Base-by-base conservation (phyloP, 345 rosid species). In the Psidium guajava region DNA sequence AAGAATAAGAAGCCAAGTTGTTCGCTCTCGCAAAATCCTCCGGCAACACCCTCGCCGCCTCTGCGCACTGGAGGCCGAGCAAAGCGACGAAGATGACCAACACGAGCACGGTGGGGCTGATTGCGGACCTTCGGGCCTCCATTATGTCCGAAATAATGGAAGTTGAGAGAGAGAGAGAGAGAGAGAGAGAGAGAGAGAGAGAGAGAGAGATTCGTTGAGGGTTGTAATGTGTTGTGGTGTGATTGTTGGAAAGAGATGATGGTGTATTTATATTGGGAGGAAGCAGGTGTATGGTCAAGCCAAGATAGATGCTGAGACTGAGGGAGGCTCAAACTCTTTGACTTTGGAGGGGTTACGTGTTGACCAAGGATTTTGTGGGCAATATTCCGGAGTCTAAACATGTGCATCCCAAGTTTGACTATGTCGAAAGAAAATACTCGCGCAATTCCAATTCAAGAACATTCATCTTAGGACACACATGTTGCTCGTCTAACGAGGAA, bases 1-100 rank as follows among this genome's bases (percentile, higher is more conserved):
- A 32, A 5, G 81, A 69, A 64, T 69, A 85, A 3, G 89, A 56
- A 5, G 86, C 87, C 3, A 87, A 80, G 54, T 88, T 88, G 86
- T 87, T 91, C 4, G 49, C 86, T 32, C 85, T 83, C 7, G 54
- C 54, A 0, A 58, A 83, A 52, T 83, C 85, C 54, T 58, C 85
- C 0, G 85, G 85, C 77, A 83, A 16, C 20, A 44, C 77, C 85
- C 85, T 58, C n/a, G 54, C 20, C 3, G 77, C 85, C 21, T 57
- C 85, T 0, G 52, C 24, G 53, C 13, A 42, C 1, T 14, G 36
- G 69, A 36, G 52, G 75, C 85, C 2, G 3, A 57, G 51, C 21
- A 57, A 22, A 3, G 0, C 77, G 55, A 83, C 2, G 15, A 61
- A 58, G 36, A 83, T 12, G 5, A 83, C 9, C 42, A 83, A 25